Evolutionary conservation across 2,329 filamentous ascomycete genomes (phyloP), one percentile per base, ranked within the genome.

Genomic region (Colletotrichum agaves): DNA sequence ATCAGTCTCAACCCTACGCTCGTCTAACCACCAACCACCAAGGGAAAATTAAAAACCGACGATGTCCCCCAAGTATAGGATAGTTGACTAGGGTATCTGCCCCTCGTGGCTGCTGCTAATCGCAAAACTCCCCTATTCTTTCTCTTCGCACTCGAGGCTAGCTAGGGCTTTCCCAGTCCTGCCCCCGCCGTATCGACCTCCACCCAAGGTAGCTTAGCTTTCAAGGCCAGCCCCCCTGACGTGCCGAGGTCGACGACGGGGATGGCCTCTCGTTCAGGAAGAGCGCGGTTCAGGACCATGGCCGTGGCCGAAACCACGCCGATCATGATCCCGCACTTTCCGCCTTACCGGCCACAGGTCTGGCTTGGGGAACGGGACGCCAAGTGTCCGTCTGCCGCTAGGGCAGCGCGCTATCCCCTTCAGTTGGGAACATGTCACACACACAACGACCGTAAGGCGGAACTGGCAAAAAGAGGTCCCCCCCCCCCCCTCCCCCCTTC

Each of bases 281-380:
- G n/a, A 44, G 60, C 19, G 33, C 58, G 12, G 41, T 33, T 21
- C 41, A 44, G 19, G n/a, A 23, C 60, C 59, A 8, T 31, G n/a
- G n/a, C n/a, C n/a, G 31, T 33, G 44, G 4, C 49, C 31, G 21
- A 62, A 62, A 59, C 50, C 31, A 53, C 41, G 63, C 31, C 59
- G 64, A 59, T 63, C 52, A 67, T 64, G 60, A 59, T 64, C 52
- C 61, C 47, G 61, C 64, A 63, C 53, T 67, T 55, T 67, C 60
- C 64, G 61, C 64, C 64, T 46, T 67, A 64, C 53, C 60, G 31
- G 47, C 47, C 44, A 67, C 19, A 35, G 13, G 12, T 23, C 33
- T 52, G 12, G n/a, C 39, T 21, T 63, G 46, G 33, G 33, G 61
- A 50, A 55, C 39, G 21, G 46, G 39, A 39, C 37, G 23, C 61